Evolutionary conservation across 306 rosid species (phyloP).

Genomic region (Prosopis cineraria): DNA sequence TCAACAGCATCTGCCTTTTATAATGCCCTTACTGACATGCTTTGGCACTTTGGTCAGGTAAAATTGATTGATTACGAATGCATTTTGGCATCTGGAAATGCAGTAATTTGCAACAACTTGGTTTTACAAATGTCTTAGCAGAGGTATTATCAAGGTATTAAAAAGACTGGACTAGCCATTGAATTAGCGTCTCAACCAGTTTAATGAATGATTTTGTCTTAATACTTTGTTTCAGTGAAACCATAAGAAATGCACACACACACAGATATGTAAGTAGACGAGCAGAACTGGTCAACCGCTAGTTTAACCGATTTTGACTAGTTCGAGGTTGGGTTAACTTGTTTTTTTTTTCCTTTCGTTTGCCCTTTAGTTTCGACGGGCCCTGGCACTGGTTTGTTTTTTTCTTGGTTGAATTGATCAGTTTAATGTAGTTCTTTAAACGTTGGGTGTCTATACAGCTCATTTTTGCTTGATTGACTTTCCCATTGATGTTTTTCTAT

Average conservation of each 20-base stretch:
- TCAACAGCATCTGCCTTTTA: slow-evolving; percentile 92
- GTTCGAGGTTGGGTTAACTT: not conserved
- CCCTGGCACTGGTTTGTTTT: not conserved
- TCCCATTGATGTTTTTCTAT: not conserved
- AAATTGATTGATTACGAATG: slow-evolving; percentile 17
- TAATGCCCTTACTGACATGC: slow-evolving; percentile 95
- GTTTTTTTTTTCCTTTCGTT: not conserved
- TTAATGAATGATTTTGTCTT: not conserved
- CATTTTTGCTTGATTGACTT: slow-evolving; percentile 2
- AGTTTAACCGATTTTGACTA: not conserved
- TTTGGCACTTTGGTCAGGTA: slow-evolving; percentile 98
- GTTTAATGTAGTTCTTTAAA: not conserved
- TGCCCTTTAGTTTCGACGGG: not conserved
- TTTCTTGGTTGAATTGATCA: not conserved
- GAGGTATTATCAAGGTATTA: not conserved
- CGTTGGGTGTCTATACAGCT: not conserved
- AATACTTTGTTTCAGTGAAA: not conserved
- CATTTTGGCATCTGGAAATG: not conserved
- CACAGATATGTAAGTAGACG: not conserved
- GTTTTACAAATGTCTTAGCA: not conserved
- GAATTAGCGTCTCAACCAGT: not conserved
- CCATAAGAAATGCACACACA: not conserved
- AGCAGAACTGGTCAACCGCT: not conserved
- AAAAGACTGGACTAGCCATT: not conserved
- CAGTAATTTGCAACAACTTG: not conserved